Evolutionary conservation across 2,329 filamentous ascomycete species (phyloP).

Genomic region (Colletotrichum endophyticum): DNA sequence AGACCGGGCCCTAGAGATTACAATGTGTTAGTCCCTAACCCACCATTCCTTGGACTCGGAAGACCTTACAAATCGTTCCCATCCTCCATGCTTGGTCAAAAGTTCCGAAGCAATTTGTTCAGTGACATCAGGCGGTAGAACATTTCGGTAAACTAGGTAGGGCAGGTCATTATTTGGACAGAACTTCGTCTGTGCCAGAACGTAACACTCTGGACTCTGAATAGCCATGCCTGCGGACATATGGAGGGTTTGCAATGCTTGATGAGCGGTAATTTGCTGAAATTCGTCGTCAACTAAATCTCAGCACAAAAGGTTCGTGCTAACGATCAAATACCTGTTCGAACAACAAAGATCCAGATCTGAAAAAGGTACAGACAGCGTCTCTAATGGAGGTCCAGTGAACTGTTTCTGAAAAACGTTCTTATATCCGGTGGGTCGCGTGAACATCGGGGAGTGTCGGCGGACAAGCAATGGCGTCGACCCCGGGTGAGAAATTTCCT

Average conservation of each 20-base stretch:
- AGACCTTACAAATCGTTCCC: not conserved
- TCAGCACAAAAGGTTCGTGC: not conserved
- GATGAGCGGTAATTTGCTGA: not conserved
- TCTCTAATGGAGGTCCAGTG: not conserved
- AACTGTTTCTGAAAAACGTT: not conserved
- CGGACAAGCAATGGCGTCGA: fast-evolving
- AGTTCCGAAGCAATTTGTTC: not conserved
- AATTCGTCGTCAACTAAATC: not conserved
- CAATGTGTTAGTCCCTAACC: not conserved
- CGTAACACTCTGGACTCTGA: not conserved
- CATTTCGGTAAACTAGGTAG: not conserved
- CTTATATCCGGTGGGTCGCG: not conserved
- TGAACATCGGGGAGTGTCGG: not conserved
- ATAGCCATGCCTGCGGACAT: not conserved
- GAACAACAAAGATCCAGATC: fast-evolving
- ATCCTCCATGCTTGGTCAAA: not conserved
- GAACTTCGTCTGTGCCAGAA: not conserved
- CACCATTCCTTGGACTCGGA: fast-evolving
- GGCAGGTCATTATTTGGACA: not conserved
- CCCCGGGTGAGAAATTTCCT: not conserved
- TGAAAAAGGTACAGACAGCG: not conserved
- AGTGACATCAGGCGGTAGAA: not conserved
- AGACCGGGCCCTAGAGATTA: not conserved
- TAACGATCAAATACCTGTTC: fast-evolving
- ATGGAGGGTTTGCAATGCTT: not conserved